Conservation (phyloP, 768 basidiomycete genomes). For the Holtermanniella nyarrowii region DNA sequence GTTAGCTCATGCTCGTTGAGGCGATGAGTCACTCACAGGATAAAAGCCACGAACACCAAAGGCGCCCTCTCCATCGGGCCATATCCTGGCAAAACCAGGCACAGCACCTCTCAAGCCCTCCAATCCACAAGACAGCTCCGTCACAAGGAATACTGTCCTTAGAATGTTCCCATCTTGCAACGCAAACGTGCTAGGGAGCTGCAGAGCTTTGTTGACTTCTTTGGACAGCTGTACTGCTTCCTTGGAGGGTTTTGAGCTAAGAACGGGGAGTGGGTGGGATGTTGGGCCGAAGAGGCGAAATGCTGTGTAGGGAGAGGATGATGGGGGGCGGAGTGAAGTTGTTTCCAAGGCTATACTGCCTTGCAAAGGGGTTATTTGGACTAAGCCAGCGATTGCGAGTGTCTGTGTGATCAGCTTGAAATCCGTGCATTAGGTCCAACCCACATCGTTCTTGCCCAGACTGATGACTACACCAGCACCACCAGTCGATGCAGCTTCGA, state of each 20-base stretch:
- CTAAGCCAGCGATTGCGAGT: conserved; percentile 60
- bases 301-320: not conserved
- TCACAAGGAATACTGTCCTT: conserved; percentile 49
- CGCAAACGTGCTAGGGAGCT: conserved; percentile 16
- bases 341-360: conserved; percentile 57
- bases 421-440: not conserved
- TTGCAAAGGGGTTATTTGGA: conserved; percentile 52
- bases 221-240: not conserved
- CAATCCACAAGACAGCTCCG: conserved; percentile 53
- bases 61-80: conserved; percentile 44
- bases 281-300: conserved; percentile 63
- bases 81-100: conserved; percentile 55
- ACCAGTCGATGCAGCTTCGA: not conserved
- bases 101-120: conserved; percentile 60
- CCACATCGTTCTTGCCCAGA: conserved; percentile 20
- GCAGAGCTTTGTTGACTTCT: conserved; percentile 6
- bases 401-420: conserved; percentile 42
- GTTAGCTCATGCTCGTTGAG: conserved; percentile 35
- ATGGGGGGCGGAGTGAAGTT: conserved; percentile 37
- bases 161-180: not conserved
- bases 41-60: conserved; percentile 43
- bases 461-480: conserved; percentile 15
- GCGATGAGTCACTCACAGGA: conserved; percentile 43
- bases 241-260: conserved; percentile 39
- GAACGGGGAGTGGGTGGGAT: conserved; percentile 62